A percentile compares a stretch with the other conserved stretches of the same genome.
Evolutionary conservation across 1,284 basidiomycete genomes (phyloP).

Genomic region (Fomitopsis palustris): DNA sequence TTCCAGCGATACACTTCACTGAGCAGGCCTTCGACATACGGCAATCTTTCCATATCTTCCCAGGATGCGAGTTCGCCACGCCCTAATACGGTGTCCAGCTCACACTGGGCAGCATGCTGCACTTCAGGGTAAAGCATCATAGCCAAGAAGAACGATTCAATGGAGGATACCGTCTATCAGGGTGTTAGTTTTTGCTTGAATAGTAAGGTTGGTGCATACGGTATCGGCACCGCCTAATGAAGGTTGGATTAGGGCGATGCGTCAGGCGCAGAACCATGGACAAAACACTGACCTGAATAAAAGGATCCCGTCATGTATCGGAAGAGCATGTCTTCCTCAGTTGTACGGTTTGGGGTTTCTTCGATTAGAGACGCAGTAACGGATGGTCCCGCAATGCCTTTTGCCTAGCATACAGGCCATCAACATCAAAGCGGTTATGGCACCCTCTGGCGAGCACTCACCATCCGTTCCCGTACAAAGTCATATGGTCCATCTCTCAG

Average conservation of each 20-base stretch:
- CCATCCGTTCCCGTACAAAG: neutral
- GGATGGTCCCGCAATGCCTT: neutral
- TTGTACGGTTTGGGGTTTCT: neutral
- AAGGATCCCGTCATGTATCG: neutral
- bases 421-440: neutral
- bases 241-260: neutral
- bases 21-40: constrained; percentile 24
- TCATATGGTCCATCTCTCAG: neutral
- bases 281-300: constrained; percentile 1
- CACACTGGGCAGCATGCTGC: constrained; percentile 19
- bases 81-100: constrained; percentile 22
- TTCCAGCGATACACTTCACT: constrained; percentile 15
- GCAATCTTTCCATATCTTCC: constrained; percentile 19
- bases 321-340: neutral
- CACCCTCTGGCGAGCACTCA: neutral
- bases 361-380: neutral
- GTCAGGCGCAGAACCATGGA: too few species aligned
- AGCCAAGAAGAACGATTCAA: constrained; percentile 20
- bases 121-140: constrained; percentile 25
- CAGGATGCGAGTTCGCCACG: constrained; percentile 18
- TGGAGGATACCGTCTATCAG: neutral
- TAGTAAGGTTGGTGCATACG: neutral
- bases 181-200: neutral
- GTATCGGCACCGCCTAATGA: neutral
- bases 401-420: neutral